Conservation (phyloP, 768 basidiomycete species). For the Strobilomyces echinocephalus region DNA sequence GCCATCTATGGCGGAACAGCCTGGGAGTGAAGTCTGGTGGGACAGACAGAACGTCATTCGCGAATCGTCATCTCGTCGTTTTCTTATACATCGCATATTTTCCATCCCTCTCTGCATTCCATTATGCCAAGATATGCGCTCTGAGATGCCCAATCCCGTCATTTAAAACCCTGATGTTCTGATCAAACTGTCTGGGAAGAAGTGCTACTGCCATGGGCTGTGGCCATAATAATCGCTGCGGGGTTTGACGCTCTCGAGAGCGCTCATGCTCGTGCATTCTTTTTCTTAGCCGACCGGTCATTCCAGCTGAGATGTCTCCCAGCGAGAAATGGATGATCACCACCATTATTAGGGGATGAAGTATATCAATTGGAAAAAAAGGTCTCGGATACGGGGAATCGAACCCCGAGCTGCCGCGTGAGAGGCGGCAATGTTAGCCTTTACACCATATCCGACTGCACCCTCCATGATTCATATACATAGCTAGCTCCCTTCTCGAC, state of each 20-base stretch:
- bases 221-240: too few species aligned
- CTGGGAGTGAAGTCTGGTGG: conserved; percentile 7
- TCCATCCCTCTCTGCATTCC: conserved; percentile 3
- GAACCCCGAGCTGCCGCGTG: conserved; percentile 44
- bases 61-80: conserved; percentile 1
- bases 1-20: conserved; percentile 13
- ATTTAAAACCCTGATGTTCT: neutral
- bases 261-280: too few species aligned
- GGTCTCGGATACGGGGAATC: conserved; percentile 31
- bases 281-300: too few species aligned
- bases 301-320: too few species aligned
- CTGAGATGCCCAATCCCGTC: conserved; percentile 20
- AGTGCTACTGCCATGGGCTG: too few species aligned
- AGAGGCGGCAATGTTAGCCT: conserved; percentile 66
- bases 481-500: too few species aligned
- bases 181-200: too few species aligned
- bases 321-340: too few species aligned
- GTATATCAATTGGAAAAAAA: conserved; percentile 1
- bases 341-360: too few species aligned
- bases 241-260: too few species aligned
- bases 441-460: conserved; percentile 53
- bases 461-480: too few species aligned
- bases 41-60: conserved; percentile 2
- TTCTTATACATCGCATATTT: conserved; percentile 12
- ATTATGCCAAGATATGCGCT: conserved; percentile 22